Evolutionary conservation across 1,284 basidiomycete genomes (phyloP).

Genomic region (Malassezia globosa): DNA sequence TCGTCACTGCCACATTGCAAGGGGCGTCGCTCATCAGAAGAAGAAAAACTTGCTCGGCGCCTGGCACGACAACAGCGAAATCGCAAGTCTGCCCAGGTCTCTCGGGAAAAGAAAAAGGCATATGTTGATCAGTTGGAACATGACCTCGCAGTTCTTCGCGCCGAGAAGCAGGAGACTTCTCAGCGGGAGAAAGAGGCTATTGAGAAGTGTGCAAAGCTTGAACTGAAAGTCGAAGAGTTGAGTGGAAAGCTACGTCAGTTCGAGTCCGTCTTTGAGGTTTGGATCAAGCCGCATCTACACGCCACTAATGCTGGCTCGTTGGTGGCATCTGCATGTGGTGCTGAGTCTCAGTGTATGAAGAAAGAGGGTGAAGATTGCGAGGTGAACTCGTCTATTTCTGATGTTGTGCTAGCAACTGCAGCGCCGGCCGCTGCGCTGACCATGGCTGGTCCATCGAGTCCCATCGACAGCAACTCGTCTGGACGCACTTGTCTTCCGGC

Average conservation of each 20-base stretch:
- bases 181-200: constrained; percentile 19
- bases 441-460: constrained; percentile 16
- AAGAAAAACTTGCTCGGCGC: constrained; percentile 36
- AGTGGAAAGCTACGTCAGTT: constrained; percentile 24
- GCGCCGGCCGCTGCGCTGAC: constrained; percentile 30
- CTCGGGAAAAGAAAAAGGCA: constrained; percentile 41
- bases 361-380: neutral
- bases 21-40: constrained; percentile 17
- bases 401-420: constrained; percentile 17
- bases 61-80: constrained; percentile 43
- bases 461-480: constrained; percentile 18
- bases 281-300: neutral
- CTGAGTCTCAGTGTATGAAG: neutral
- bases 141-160: constrained; percentile 22
- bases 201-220: constrained; percentile 17
- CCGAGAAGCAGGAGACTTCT: constrained; percentile 21
- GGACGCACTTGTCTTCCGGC: constrained; percentile 43
- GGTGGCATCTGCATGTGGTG: neutral
- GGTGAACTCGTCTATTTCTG: neutral
- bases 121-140: constrained; percentile 34
- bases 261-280: constrained; percentile 21
- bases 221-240: constrained; percentile 23
- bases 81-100: constrained; percentile 41
- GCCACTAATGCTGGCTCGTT: neutral
- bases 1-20: neutral